These are phyloP conservation scores for Guyanaporus albipodus DNA, from an alignment of 768 basidiomycete genomes.

Conservation along the genomic window DNA sequence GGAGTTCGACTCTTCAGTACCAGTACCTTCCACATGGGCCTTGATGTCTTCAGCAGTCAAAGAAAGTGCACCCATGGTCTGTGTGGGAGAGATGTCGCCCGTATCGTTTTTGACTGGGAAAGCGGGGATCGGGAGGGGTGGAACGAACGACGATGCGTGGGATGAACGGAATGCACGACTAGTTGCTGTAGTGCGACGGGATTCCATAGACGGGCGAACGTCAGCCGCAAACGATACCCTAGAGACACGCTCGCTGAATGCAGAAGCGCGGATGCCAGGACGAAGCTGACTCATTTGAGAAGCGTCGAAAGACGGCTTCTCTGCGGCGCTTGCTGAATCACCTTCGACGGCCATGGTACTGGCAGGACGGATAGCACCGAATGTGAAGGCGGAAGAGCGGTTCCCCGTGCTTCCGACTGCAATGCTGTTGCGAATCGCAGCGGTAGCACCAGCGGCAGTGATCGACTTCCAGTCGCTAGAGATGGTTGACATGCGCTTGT, in stretches of 20 bases:
- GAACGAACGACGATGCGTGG: conserved; percentile 37
- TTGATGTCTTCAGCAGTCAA: conserved; percentile 61
- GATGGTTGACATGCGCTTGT: conserved; percentile 82
- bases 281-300: conserved; percentile 44
- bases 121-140: conserved; percentile 35
- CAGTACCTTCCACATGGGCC: conserved; percentile 43
- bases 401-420: conserved; percentile 38
- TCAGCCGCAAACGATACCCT: conserved; percentile 71
- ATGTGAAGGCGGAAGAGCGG: conserved; percentile 50
- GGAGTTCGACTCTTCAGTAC: conserved; percentile 29
- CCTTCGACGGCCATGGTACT: conserved; percentile 45
- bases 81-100: conserved; percentile 41
- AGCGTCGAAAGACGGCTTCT: conserved; percentile 39
- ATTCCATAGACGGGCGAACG: conserved; percentile 44
- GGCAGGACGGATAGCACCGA: conserved; percentile 51
- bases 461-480: conserved; percentile 75
- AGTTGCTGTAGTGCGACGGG: conserved; percentile 38
- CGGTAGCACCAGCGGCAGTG: conserved; percentile 62
- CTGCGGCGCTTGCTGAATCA: conserved; percentile 28
- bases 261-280: conserved; percentile 51
- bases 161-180: conserved; percentile 45
- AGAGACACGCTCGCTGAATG: conserved; percentile 47
- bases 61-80: conserved; percentile 38
- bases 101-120: conserved; percentile 22
- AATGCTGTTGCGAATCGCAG: conserved; percentile 69